Conservation (phyloP, 2,329 filamentous ascomycete genomes). For the Sporothrix dimorphospora region DNA sequence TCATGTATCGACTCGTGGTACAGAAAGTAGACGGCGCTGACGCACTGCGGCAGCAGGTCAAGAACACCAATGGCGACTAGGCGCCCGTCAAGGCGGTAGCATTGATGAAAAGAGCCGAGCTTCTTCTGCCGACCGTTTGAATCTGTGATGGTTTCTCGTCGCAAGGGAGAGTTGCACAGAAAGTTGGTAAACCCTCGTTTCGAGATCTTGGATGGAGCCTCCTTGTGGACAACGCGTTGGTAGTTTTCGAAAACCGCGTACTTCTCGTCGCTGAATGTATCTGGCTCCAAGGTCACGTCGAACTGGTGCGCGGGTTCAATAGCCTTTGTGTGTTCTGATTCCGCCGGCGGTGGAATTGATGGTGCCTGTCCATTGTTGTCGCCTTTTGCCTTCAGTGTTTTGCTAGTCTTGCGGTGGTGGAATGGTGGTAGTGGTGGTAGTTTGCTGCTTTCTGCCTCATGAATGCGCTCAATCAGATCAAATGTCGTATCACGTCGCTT, state of each 20-base stretch:
- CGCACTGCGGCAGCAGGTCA: conserved; percentile 74
- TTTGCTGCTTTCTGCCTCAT: conserved; percentile 64
- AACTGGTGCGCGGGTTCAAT: conserved; percentile 68
- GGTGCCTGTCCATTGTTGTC: not conserved
- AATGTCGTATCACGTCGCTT: conserved; percentile 69
- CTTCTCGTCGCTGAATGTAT: conserved; percentile 76
- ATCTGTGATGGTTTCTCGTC: conserved; percentile 47
- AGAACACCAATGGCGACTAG: conserved; percentile 77
- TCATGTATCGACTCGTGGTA: conserved; percentile 75
- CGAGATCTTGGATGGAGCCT: conserved; percentile 62
- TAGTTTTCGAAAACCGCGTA: conserved; percentile 74
- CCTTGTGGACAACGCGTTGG: conserved; percentile 72
- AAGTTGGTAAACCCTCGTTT: conserved; percentile 69
- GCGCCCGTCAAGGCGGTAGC: conserved; percentile 75
- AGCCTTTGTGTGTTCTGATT: not conserved
- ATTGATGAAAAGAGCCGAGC: conserved; percentile 79
- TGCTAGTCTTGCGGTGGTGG: not conserved
- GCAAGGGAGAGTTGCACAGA: conserved; percentile 71
- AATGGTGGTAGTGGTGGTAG: conserved; percentile 42
- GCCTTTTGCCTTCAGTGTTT: not conserved
- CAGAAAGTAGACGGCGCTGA: conserved; percentile 82
- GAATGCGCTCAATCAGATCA: conserved; percentile 66
- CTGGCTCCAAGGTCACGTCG: conserved; percentile 69
- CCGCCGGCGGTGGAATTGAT: not conserved
- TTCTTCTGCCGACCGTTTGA: conserved; percentile 56